Evolutionary conservation across 345 rosid genomes (phyloP).

Genomic region (Rhizophora apiculata): DNA sequence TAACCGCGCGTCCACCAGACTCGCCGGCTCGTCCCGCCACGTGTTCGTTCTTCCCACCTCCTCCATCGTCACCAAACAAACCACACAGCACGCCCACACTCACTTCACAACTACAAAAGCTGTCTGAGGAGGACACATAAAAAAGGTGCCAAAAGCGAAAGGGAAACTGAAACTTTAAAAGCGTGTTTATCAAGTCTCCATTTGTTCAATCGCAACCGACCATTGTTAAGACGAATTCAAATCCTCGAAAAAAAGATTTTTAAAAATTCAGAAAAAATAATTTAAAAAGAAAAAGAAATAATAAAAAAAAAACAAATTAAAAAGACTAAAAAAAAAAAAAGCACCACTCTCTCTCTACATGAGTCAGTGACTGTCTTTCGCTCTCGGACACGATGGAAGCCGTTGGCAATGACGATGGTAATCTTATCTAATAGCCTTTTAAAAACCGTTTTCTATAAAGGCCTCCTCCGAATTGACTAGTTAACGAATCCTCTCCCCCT

Average conservation of each 20-base stretch:
- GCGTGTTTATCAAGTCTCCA: slow-evolving; percentile 54
- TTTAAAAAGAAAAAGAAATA: background rate
- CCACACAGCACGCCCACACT: background rate
- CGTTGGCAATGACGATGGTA: slow-evolving; percentile 33
- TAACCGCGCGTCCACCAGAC: slow-evolving; percentile 48
- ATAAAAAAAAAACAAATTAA: too few species aligned
- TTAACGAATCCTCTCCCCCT: slow-evolving; percentile 13
- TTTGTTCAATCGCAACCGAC: slow-evolving; percentile 35
- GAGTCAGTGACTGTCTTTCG: slow-evolving; percentile 15
- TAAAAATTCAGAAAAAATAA: background rate
- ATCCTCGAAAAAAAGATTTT: slow-evolving; percentile 10
- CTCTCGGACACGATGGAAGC: slow-evolving; percentile 31
- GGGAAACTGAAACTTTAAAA: slow-evolving; percentile 46
- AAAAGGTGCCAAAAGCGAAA: slow-evolving; percentile 18
- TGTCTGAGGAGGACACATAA: too few species aligned
- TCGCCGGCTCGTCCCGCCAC: slow-evolving; percentile 76
- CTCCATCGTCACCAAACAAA: slow-evolving; percentile 41
- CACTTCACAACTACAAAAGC: background rate
- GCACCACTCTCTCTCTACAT: background rate
- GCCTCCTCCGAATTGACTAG: slow-evolving; percentile 30
- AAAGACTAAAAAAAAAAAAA: slow-evolving; percentile 3
- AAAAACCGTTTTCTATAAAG: background rate
- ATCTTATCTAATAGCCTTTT: slow-evolving; percentile 10
- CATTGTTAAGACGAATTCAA: slow-evolving; percentile 42
- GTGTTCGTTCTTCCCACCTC: slow-evolving; percentile 51